These are phyloP conservation scores for Auricularia auricula-judae DNA, from an alignment of 768 basidiomycete species.

Conservation along the genomic window DNA sequence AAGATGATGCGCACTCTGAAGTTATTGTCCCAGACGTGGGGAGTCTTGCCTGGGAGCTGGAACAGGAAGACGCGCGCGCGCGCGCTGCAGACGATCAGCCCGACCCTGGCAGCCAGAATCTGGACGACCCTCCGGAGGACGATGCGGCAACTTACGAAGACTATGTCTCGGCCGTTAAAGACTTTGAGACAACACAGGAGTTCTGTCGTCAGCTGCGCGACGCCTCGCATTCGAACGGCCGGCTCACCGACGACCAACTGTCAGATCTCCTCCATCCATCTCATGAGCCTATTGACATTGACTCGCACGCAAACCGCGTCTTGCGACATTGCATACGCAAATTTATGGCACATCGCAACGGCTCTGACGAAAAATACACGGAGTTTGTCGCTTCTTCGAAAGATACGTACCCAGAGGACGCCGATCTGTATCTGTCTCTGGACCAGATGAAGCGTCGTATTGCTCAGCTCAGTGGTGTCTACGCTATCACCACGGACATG, in stretches of 20 bases:
- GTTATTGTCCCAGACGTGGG: neutral
- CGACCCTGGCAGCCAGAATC: neutral
- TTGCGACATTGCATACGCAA: neutral
- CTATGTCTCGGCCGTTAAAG: neutral
- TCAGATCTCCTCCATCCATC: neutral
- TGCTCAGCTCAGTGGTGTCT: slow-evolving; percentile 17
- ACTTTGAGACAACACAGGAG: neutral
- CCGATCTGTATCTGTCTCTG: neutral
- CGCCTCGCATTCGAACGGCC: neutral
- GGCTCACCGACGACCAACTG: neutral
- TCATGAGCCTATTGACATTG: neutral
- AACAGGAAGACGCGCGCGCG: slow-evolving; percentile 5
- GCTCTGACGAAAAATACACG: neutral
- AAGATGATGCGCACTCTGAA: neutral
- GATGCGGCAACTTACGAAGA: neutral
- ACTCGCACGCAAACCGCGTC: neutral
- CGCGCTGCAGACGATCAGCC: too few species aligned
- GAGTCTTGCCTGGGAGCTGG: slow-evolving; percentile 11
- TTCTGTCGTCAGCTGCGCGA: neutral
- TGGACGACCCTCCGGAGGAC: neutral
- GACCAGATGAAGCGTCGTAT: neutral
- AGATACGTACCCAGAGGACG: neutral
- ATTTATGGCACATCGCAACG: neutral
- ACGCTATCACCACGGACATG: slow-evolving; percentile 20
- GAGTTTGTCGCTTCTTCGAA: neutral